Conservation (phyloP, 352 stramenopile species). For the Globisporangium paroecandrum region DNA sequence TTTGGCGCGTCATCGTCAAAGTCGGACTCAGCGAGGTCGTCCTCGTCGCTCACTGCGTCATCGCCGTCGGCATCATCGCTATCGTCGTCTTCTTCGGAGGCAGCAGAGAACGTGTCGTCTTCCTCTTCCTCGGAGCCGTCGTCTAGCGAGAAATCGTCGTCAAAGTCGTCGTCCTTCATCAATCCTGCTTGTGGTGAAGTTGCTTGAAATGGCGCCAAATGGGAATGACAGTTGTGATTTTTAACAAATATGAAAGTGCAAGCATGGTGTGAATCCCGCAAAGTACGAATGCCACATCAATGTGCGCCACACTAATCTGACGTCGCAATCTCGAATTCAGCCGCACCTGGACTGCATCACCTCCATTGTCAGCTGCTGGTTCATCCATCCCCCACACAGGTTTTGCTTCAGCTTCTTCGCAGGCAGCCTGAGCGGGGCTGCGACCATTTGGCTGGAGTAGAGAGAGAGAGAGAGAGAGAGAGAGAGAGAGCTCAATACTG, state of each 20-base stretch:
- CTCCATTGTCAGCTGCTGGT: too few relatives aligned
- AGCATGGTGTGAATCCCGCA: background rate
- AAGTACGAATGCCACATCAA: background rate
- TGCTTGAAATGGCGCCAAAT: background rate
- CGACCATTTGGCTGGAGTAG: background rate
- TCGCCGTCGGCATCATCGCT: slow-evolving; percentile 33
- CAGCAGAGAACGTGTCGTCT: slow-evolving; percentile 34
- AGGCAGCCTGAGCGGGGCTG: too few relatives aligned
- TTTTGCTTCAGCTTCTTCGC: too few relatives aligned
- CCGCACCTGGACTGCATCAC: too few relatives aligned
- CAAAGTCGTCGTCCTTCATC: slow-evolving; percentile 28
- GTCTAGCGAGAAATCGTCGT: slow-evolving; percentile 62
- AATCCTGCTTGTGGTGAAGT: background rate
- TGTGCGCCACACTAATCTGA: too few relatives aligned
- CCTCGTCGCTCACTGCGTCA: slow-evolving; percentile 22
- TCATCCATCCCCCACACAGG: too few relatives aligned
- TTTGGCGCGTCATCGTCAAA: slow-evolving; percentile 35
- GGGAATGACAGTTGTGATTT: background rate
- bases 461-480: background rate
- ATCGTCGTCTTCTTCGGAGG: slow-evolving; percentile 26
- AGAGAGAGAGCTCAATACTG: too few relatives aligned
- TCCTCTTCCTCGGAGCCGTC: slow-evolving; percentile 38
- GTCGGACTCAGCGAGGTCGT: slow-evolving; percentile 33
- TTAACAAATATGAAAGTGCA: background rate
- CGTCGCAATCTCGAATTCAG: background rate